Conservation (phyloP, 768 basidiomycete genomes). For the Lactarius tabidus region DNA sequence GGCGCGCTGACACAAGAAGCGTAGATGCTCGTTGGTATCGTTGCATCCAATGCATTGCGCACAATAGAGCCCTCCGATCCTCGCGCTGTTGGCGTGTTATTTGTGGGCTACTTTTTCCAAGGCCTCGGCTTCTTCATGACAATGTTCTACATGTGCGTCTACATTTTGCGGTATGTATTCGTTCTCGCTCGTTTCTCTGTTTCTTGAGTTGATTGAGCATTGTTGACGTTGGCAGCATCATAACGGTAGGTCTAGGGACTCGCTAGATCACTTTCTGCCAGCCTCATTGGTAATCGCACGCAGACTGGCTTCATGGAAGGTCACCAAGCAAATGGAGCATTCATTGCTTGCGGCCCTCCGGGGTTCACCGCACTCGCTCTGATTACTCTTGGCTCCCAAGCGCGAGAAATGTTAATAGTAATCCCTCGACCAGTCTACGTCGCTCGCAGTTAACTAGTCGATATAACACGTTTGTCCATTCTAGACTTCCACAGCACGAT, state of each 20-base stretch:
- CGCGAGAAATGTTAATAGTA: conserved; percentile 36
- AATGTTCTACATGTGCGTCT: conserved; percentile 48
- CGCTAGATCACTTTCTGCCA: neutral
- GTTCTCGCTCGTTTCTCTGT: neutral
- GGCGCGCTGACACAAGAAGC: conserved; percentile 4
- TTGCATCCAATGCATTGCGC: conserved; percentile 42
- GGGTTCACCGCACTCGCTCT: conserved; percentile 48
- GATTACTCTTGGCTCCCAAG: conserved; percentile 41
- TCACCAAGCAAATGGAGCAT: conserved; percentile 47
- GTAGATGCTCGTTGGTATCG: conserved; percentile 47
- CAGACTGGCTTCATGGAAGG: conserved; percentile 47
- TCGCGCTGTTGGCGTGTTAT: conserved; percentile 40
- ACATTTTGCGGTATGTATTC: conserved; percentile 40
- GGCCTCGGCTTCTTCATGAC: conserved; percentile 48
- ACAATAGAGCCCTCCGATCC: conserved; percentile 36
- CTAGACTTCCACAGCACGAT: conserved; percentile 35
- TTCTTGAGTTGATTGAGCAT: neutral
- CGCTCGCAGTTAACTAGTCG: neutral
- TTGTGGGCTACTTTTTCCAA: conserved; percentile 47
- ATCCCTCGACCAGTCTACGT: neutral
- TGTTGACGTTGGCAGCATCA: conserved; percentile 32
- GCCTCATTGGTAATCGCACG: neutral
- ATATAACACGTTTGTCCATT: neutral
- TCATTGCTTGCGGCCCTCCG: conserved; percentile 46
- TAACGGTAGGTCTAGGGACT: conserved; percentile 32